These are phyloP conservation scores for Pyronema domesticum DNA, from an alignment of 495 filamentous ascomycete genomes.

Conservation along the genomic window DNA sequence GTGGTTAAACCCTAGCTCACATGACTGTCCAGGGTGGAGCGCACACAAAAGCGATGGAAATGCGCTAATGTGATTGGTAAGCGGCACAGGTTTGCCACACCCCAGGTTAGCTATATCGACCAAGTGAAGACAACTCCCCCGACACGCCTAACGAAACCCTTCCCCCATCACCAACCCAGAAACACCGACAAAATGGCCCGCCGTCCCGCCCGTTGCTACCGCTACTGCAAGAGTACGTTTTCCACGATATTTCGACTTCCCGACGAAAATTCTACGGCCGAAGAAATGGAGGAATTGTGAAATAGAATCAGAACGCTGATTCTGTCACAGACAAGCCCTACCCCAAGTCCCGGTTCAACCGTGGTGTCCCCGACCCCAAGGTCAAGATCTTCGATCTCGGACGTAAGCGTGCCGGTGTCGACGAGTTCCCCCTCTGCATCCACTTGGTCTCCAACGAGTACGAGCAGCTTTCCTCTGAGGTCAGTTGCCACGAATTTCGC, in stretches of 20 bases:
- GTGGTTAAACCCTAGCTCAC: too few relatives aligned
- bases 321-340: conserved; percentile 51
- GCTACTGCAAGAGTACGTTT: conserved; percentile 99
- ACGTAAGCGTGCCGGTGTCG: conserved; percentile 93
- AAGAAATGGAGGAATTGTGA: not conserved
- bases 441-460: conserved; percentile 99
- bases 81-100: not conserved
- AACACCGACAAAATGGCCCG: conserved; percentile 82
- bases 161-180: conserved; percentile 25
- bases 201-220: conserved; percentile 96
- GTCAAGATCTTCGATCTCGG: conserved; percentile 99
- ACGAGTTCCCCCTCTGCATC: conserved; percentile 95
- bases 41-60: too few relatives aligned
- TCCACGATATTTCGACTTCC: not conserved
- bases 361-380: conserved; percentile 98
- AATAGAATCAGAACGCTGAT: not conserved
- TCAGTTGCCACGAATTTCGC: not conserved
- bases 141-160: not conserved
- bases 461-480: conserved; percentile 92
- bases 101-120: not conserved
- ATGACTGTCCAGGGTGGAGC: too few relatives aligned
- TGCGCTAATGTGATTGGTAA: too few relatives aligned
- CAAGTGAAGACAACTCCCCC: not conserved
- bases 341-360: conserved; percentile 99
- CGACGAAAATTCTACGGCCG: not conserved